These are phyloP conservation scores for Bocquillonia castaneifolia DNA, from an alignment of 441 rosid genomes.

Conservation along the genomic window DNA sequence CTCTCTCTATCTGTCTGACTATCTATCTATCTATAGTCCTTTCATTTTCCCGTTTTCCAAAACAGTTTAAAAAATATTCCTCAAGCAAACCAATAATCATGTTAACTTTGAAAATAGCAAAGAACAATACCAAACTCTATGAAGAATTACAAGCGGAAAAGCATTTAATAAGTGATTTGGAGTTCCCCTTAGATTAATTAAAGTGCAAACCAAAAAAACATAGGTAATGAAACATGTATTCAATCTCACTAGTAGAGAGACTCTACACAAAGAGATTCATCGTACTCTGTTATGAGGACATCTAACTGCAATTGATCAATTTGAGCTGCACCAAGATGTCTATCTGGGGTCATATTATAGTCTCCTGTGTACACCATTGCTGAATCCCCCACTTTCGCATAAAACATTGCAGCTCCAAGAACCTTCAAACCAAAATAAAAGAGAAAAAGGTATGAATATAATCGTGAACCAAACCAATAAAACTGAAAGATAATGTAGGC, in stretches of 20 bases:
- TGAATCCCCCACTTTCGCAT: constrained; percentile 85
- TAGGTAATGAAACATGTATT: not conserved
- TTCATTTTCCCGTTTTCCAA: no score
- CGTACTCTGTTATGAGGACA: constrained; percentile 93
- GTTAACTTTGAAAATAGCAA: not conserved
- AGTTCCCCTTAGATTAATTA: not conserved
- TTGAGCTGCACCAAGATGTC: constrained; percentile 98
- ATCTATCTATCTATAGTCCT: no score
- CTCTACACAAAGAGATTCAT: not conserved
- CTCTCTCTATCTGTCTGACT: no score
- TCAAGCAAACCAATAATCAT: no score
- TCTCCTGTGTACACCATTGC: constrained; percentile 95
- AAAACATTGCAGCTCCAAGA: constrained; percentile 98
- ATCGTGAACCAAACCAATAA: constrained; percentile 1
- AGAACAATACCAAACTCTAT: no score
- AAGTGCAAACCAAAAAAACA: no score
- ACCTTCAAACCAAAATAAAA: constrained; percentile 44
- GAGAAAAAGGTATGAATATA: constrained; percentile 4
- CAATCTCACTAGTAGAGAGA: not conserved
- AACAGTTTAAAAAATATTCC: no score
- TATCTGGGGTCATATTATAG: constrained; percentile 95
- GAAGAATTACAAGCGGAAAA: not conserved
- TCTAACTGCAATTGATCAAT: constrained; percentile 73
- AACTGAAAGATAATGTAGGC: not conserved
- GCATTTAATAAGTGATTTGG: not conserved